Base-by-base conservation (phyloP, 2,329 filamentous ascomycete species). In the Periconia macrospinosa region DNA sequence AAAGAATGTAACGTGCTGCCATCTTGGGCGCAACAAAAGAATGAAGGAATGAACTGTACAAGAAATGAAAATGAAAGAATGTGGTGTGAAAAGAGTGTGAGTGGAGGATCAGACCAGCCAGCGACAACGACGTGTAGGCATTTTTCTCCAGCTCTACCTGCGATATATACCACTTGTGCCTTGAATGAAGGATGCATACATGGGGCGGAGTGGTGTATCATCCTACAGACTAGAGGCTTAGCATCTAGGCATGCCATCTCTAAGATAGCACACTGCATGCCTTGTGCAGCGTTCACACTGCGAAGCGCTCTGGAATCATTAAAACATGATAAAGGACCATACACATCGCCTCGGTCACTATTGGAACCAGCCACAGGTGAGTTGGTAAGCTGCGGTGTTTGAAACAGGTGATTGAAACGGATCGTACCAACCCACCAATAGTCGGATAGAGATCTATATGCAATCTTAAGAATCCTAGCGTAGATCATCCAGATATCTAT, bases 21-120 rank as follows among this genome's bases (percentile, higher is more conserved):
- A 54, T 54, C 43, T 45, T 50, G 52, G 52, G 47, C 47, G 43
- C 43, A 30, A 30, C 43, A 42, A 54, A 54, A 46, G 47, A 54
- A 47, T 47, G 52, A 49, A 45, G 44, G 30, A 47, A 50, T 14
- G 33, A 10, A n/a, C 23, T 27, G 42, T 23, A 35, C 30, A 37
- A 45, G 40, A 54, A 50, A 37, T 19, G 30, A 27, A 17, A 42
- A 35, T 45, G 50, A 30, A 47, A 35, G 2, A 35, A 6, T 44
- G 33, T 37, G 20, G 41, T 15, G 41, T 18, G 18, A 48, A 52
- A 52, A 37, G 45, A 52, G 19, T 44, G 45, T 47, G 33, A 40
- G 45, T 41, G 50, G 42, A 43, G 37, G 30, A 46, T 49, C 46
- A 49, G 33, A 45, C 46, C 46, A 33, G 47, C 42, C 51, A 33